Conservation (phyloP, 2,329 filamentous ascomycete species). For the Nannizziopsis barbatae region DNA sequence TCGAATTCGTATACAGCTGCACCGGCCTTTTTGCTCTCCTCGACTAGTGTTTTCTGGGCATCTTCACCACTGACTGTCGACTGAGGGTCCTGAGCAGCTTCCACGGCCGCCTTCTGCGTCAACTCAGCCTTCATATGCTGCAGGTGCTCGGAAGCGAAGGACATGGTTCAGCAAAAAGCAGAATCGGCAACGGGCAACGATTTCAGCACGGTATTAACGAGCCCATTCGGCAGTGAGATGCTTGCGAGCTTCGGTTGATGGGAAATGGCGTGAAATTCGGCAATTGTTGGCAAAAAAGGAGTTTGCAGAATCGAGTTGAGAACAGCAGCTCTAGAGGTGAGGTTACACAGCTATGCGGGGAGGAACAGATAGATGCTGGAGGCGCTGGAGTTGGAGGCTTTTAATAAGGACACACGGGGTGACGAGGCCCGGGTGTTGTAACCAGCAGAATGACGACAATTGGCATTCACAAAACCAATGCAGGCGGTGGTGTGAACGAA, state of each 20-base stretch:
- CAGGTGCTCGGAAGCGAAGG: constrained; percentile 8
- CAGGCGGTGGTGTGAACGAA: too few species aligned
- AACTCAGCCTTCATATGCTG: constrained; percentile 47
- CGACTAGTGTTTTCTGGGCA: constrained; percentile 61
- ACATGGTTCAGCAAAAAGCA: constrained; percentile 6
- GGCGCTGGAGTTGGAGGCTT: neutral
- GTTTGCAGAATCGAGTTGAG: too few species aligned
- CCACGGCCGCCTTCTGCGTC: constrained; percentile 69
- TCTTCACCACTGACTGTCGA: constrained; percentile 56
- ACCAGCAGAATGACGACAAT: too few species aligned
- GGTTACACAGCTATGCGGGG: neutral
- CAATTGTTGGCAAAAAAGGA: neutral
- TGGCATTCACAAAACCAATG: too few species aligned
- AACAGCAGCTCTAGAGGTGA: too few species aligned
- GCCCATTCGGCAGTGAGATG: constrained; percentile 5
- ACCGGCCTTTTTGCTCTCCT: constrained; percentile 69
- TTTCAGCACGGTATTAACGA: neutral
- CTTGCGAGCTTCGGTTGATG: neutral
- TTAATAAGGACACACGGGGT: neutral
- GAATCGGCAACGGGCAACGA: neutral
- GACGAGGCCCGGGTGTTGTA: too few species aligned
- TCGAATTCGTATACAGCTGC: constrained; percentile 75
- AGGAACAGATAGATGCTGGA: neutral
- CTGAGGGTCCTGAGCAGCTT: constrained; percentile 57
- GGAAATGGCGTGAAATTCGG: neutral